Percentiles rank a stretch among this genome's conserved stretches.
phyloP scores from a whole-genome alignment of 2,329 filamentous ascomycete genomes.

The Didymella exigua region DNA sequence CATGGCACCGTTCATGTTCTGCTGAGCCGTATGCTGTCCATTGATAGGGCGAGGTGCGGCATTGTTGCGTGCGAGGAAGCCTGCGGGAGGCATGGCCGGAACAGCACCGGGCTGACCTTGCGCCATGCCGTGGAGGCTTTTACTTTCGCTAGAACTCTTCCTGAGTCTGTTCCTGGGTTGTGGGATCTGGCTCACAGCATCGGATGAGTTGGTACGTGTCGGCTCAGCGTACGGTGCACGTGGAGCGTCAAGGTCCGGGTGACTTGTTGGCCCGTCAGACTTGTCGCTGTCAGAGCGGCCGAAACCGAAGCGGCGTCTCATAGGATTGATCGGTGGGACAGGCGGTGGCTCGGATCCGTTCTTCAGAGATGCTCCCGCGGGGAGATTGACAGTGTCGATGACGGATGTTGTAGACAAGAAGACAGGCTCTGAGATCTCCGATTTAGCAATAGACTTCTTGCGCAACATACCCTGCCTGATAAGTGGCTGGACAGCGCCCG shows the following conservation, averaged over 20 bases:
- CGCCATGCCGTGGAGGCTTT: slow-evolving; percentile 53
- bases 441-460: slow-evolving; percentile 65
- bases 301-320: slow-evolving; percentile 57
- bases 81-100: slow-evolving; percentile 37
- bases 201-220: slow-evolving; percentile 53
- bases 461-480: slow-evolving; percentile 46
- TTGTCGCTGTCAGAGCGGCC: slow-evolving; percentile 46
- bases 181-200: slow-evolving; percentile 38
- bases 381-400: slow-evolving; percentile 63
- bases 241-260: slow-evolving; percentile 43
- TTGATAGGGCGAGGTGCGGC: slow-evolving; percentile 41
- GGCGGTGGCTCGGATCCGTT: slow-evolving; percentile 57
- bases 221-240: slow-evolving; percentile 39
- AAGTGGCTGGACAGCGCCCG: slow-evolving; percentile 36
- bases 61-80: slow-evolving; percentile 34
- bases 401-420: slow-evolving; percentile 62
- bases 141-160: slow-evolving; percentile 59
- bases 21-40: slow-evolving; percentile 26
- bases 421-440: slow-evolving; percentile 66
- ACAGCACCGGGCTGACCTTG: slow-evolving; percentile 31
- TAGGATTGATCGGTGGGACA: slow-evolving; percentile 65
- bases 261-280: slow-evolving; percentile 45
- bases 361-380: slow-evolving; percentile 59
- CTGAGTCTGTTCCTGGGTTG: slow-evolving; percentile 51
- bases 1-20: slow-evolving; percentile 45